phyloP scores from a whole-genome alignment of 2,329 filamentous ascomycete species.

The Zasmidium citrigriseum region DNA sequence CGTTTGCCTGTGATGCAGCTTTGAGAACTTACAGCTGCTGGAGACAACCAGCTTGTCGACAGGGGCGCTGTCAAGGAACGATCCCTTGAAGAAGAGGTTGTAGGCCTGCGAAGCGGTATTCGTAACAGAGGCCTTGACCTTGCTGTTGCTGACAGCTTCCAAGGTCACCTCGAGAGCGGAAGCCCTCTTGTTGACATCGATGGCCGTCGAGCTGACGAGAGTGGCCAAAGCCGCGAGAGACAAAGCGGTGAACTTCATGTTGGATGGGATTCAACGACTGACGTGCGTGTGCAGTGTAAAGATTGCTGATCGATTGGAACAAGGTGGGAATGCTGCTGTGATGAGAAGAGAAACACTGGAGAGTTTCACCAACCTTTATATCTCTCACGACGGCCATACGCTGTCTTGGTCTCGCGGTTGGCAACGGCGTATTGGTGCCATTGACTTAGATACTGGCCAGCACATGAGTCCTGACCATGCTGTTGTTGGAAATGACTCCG shows the following conservation, averaged over 20 bases:
- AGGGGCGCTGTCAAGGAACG: conserved; percentile 27
- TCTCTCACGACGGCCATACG: background rate
- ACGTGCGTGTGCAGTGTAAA: too few relatives aligned
- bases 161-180: conserved; percentile 27
- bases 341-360: too few relatives aligned
- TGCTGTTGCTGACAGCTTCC: conserved; percentile 23
- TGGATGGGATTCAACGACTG: background rate
- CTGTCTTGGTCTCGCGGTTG: background rate
- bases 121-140: conserved; percentile 28
- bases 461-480: background rate
- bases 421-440: too few relatives aligned
- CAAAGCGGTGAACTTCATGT: conserved; percentile 13
- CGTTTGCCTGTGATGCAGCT: background rate
- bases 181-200: conserved; percentile 26
- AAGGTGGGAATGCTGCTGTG: too few relatives aligned
- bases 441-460: too few relatives aligned
- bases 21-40: conserved; percentile 15
- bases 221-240: conserved; percentile 13
- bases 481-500: background rate
- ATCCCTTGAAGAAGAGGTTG: conserved; percentile 31
- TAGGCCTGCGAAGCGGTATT: conserved; percentile 25
- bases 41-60: conserved; percentile 28
- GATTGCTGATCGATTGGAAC: too few relatives aligned
- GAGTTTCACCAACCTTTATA: background rate
- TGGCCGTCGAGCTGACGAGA: conserved; percentile 12